A percentile compares a stretch with the other conserved stretches of the same genome.
phyloP scores from a whole-genome alignment of 2,329 filamentous ascomycete genomes.

The Paracorniculantispora psalliotae region DNA sequence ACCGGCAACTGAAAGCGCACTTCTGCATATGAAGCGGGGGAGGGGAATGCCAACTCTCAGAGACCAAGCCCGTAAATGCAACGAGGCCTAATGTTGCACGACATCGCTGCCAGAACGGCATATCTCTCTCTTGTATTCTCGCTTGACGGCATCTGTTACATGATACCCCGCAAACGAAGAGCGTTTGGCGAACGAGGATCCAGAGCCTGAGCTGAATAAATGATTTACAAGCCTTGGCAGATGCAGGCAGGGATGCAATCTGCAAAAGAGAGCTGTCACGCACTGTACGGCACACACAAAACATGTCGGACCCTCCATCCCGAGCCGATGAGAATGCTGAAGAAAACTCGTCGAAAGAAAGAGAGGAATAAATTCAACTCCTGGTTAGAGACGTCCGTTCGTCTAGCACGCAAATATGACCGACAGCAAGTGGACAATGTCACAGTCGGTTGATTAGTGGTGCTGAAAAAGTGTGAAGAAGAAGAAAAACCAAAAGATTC shows the following conservation, averaged over 20 bases:
- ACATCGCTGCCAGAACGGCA: neutral
- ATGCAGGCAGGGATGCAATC: too few relatives aligned
- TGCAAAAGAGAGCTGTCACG: neutral
- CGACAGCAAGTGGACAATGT: conserved; percentile 46
- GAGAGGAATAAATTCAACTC: neutral
- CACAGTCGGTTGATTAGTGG: conserved; percentile 57
- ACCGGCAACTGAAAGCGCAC: neutral
- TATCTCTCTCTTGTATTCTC: neutral
- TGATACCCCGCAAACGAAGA: neutral
- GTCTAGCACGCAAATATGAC: conserved; percentile 60
- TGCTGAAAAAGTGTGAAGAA: conserved; percentile 44
- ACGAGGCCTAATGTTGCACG: neutral
- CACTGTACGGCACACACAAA: neutral
- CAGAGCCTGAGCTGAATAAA: neutral
- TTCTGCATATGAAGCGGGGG: neutral
- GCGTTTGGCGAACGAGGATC: neutral
- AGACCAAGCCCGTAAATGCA: neutral
- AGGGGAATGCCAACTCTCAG: neutral
- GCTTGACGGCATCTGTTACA: neutral
- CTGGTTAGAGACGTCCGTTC: conserved; percentile 26
- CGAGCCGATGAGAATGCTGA: conserved; percentile 10
- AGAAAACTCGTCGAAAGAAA: conserved; percentile 14
- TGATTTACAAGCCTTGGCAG: neutral
- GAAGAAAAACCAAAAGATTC: conserved; percentile 17
- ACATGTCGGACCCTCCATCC: conserved; percentile 14